phyloP scores from a whole-genome alignment of 148 eudicot genomes.

The Suaeda aralocaspica region DNA sequence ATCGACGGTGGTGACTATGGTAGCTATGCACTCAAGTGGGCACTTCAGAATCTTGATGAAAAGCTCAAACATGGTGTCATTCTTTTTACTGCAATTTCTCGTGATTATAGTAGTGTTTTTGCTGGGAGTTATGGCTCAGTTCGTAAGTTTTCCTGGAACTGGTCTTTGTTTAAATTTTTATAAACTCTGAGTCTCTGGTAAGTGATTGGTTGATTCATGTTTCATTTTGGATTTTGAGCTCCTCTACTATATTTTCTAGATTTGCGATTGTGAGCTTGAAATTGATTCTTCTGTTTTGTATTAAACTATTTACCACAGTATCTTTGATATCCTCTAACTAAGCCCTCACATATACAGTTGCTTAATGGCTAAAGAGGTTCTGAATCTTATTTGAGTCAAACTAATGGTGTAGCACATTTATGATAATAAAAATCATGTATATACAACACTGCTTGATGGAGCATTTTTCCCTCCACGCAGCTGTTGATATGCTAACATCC shows the following conservation, averaged over 20 bases:
- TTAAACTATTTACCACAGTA: no score
- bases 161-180: background rate
- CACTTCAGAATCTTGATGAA: conserved; percentile 37
- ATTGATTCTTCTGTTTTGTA: no score
- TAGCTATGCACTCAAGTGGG: conserved; percentile 49
- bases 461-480: conserved; percentile 28
- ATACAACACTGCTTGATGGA: background rate
- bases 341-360: no score
- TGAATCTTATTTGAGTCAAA: no score
- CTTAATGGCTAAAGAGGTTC: no score
- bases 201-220: no score
- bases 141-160: conserved; percentile 26
- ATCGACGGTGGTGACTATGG: conserved; percentile 58
- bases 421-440: background rate
- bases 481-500: conserved; percentile 38
- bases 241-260: no score
- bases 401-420: no score
- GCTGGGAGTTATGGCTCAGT: conserved; percentile 49
- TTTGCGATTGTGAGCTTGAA: no score
- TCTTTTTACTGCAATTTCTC: conserved; percentile 43
- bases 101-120: conserved; percentile 38
- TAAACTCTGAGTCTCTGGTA: no score
- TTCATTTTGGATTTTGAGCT: no score
- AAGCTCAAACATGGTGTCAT: conserved; percentile 28
- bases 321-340: no score